A percentile compares a stretch with the other conserved stretches of the same genome.
These are phyloP conservation scores for Phallus indusiatus DNA, from an alignment of 768 basidiomycete species.

Conservation along the genomic window DNA sequence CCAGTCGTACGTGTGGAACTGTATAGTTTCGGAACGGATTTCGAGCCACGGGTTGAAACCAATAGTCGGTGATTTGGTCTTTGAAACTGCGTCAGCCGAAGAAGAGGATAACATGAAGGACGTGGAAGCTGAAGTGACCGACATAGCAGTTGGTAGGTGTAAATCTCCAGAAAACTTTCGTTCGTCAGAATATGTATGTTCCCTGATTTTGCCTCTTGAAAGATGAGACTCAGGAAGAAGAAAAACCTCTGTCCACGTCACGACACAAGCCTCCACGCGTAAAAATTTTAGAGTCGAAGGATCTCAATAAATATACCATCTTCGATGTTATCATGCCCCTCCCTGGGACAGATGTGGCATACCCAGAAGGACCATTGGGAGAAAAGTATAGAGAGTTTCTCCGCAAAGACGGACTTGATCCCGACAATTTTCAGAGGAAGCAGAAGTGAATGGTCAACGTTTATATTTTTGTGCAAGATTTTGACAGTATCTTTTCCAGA, in stretches of 20 bases:
- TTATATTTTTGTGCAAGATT: constrained; percentile 4
- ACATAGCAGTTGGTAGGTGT: constrained; percentile 18
- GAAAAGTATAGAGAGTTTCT: constrained; percentile 79
- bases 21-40: constrained; percentile 90
- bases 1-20: constrained; percentile 98
- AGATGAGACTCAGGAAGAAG: constrained; percentile 1
- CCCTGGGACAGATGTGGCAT: constrained; percentile 89
- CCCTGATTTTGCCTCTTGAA: background rate
- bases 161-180: background rate
- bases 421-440: constrained; percentile 78
- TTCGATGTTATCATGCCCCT: constrained; percentile 98
- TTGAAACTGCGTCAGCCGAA: constrained; percentile 35
- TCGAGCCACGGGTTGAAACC: constrained; percentile 67
- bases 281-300: constrained; percentile 67
- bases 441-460: constrained; percentile 55
- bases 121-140: constrained; percentile 6
- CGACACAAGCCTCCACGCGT: constrained; percentile 64
- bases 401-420: constrained; percentile 78
- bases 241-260: background rate
- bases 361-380: constrained; percentile 82
- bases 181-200: background rate
- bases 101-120: constrained; percentile 16
- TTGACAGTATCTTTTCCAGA: constrained; percentile 29
- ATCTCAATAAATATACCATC: constrained; percentile 74
- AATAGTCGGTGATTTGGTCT: constrained; percentile 86